Conservation (phyloP, 179 eudicot species). For the Silene noctiflora region DNA sequence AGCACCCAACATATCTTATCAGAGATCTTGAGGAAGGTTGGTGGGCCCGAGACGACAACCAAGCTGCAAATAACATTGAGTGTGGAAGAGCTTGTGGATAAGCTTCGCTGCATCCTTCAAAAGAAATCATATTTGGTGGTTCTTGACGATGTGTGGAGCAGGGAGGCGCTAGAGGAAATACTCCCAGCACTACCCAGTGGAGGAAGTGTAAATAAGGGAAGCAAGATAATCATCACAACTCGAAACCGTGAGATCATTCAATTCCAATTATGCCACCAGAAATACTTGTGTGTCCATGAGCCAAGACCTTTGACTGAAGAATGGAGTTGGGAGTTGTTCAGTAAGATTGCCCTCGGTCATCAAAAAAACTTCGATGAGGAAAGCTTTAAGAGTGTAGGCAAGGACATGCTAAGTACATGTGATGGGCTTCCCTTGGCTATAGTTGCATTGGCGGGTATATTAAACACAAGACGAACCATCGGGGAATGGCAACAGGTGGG, state of each 20-base stretch:
- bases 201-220: conserved; percentile 24
- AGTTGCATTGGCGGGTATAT: conserved; percentile 47
- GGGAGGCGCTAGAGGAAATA: conserved; percentile 41
- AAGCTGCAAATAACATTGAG: not conserved
- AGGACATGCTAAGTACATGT: conserved; percentile 37
- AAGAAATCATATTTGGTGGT: conserved; percentile 46
- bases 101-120: conserved; percentile 28
- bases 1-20: conserved; percentile 16
- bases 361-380: not conserved
- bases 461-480: conserved; percentile 30
- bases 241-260: conserved; percentile 39
- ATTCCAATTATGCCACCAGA: conserved; percentile 25
- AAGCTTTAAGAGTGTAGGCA: conserved; percentile 35
- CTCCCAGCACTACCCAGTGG: conserved; percentile 29
- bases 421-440: conserved; percentile 58
- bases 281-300: conserved; percentile 22
- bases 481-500: conserved; percentile 42
- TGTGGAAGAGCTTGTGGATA: conserved; percentile 29
- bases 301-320: conserved; percentile 35
- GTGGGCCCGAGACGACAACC: not conserved
- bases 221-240: conserved; percentile 50
- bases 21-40: conserved; percentile 28
- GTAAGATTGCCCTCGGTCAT: conserved; percentile 33
- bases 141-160: conserved; percentile 55
- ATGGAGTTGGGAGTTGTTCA: conserved; percentile 41